Base-by-base conservation (phyloP, 2,329 filamentous ascomycete genomes). In the Cyphellophora europaea region DNA sequence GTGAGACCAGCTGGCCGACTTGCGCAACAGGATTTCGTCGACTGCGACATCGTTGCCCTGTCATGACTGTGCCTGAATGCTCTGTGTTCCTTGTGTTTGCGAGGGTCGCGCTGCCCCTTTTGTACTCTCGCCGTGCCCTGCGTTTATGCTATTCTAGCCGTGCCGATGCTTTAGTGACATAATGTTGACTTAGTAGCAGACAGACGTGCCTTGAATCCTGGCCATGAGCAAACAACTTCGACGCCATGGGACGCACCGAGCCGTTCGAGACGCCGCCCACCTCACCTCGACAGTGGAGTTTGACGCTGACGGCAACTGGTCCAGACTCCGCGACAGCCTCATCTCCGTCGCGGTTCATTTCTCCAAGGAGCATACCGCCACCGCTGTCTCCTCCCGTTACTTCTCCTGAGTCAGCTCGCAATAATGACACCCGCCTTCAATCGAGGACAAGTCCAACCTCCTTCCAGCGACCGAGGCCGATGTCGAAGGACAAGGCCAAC, bases 381-480 rank as follows among this genome's bases (percentile, higher is more conserved):
- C 14, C 25, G 16, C 12, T 13, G 8, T 28, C n/a, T 30, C 27
- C 15, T 12, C 15, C 27, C 6, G 6, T 15, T n/a, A 18, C 11
- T 19, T 14, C 25, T 2, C 27, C 18, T 36, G 12, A 36, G 16
- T 19, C 33, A 16, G 11, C 27, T 36, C 13, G 27, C 33, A n/a
- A 19, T 18, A 15, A 35, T 32, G 16, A 36, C 31, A 15, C 12
- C 35, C 35, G 29, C 35, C 23, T 25, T 15, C 31, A 14, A 18
- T 27, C 21, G 13, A 19, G 18, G 11, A n/a, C 35, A 29, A 27
- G 35, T 5, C 30, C 36, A 18, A 35, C 36, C 6, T 38, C 36
- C 10, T 36, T 32, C 11, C 15, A 30, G 11, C 23, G 16, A 17
- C 39, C 27, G n/a, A 17, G 16, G n/a, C 33, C 36, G 18, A 21